A percentile compares a stretch with the other conserved stretches of the same genome.
These are phyloP conservation scores for Fragaria nilgerrensis DNA, from an alignment of 306 rosid genomes.

Conservation along the genomic window DNA sequence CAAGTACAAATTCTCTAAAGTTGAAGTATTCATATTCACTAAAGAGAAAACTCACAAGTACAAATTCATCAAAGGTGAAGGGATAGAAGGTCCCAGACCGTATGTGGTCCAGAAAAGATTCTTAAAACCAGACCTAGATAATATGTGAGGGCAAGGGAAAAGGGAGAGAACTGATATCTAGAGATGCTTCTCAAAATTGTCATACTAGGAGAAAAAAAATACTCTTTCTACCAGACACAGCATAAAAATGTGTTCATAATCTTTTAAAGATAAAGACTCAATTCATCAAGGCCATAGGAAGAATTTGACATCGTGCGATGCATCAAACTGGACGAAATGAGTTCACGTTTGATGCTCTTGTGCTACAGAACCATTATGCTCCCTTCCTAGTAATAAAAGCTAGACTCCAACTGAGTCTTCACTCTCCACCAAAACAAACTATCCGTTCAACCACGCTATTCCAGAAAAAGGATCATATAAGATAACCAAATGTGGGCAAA, in stretches of 20 bases:
- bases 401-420: not conserved
- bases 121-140: not conserved
- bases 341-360: not conserved
- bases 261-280: not conserved
- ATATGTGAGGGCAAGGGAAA: too few relatives aligned
- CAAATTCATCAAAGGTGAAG: not conserved
- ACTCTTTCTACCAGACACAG: not conserved
- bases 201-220: not conserved
- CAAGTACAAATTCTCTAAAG: not conserved
- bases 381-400: not conserved
- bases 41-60: not conserved
- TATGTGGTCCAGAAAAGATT: constrained; percentile 12
- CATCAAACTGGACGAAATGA: not conserved
- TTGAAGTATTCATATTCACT: not conserved
- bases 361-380: not conserved
- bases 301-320: not conserved
- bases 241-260: not conserved
- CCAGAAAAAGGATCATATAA: not conserved
- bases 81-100: not conserved
- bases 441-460: not conserved
- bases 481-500: too few relatives aligned
- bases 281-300: not conserved
- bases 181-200: not conserved
- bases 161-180: not conserved
- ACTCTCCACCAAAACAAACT: not conserved